Conservation (phyloP, 108 stramenopile species). For the Stephanodiscus minutulus region DNA sequence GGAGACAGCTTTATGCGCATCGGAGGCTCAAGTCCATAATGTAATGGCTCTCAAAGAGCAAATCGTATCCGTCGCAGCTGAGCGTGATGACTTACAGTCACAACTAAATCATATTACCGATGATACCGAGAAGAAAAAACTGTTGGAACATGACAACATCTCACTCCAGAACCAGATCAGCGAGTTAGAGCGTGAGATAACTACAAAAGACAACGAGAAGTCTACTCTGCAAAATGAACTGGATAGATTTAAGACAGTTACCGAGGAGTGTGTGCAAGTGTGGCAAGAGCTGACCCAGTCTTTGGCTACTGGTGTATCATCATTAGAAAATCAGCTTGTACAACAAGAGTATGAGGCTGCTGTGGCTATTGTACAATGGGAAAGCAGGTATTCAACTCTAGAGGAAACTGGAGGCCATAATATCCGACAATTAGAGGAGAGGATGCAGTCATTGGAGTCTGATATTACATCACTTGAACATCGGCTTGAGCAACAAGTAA, state of each 20-base stretch:
- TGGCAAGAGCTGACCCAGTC: conserved; percentile 47
- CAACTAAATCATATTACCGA: conserved; percentile 29
- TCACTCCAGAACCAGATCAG: conserved; percentile 31
- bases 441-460: conserved; percentile 46
- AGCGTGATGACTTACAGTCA: conserved; percentile 36
- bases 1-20: conserved; percentile 27
- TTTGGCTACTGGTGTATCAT: conserved; percentile 45
- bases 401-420: conserved; percentile 36
- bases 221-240: conserved; percentile 13
- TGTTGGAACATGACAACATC: conserved; percentile 46
- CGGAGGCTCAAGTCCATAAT: conserved; percentile 23
- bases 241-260: conserved; percentile 27
- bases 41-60: conserved; percentile 33
- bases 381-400: conserved; percentile 45
- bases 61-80: conserved; percentile 40
- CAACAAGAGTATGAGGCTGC: conserved; percentile 63
- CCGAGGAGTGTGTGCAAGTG: conserved; percentile 26
- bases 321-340: conserved; percentile 47
- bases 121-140: conserved; percentile 37
- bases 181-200: conserved; percentile 24
- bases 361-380: conserved; percentile 63
- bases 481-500: conserved; percentile 45
- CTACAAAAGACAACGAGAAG: conserved; percentile 31
- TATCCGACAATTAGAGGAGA: conserved; percentile 46
- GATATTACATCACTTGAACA: conserved; percentile 42